Evolutionary conservation across 2,329 filamentous ascomycete genomes (phyloP), one percentile per base, ranked within the genome.

Genomic region (Fusarium chuoi): DNA sequence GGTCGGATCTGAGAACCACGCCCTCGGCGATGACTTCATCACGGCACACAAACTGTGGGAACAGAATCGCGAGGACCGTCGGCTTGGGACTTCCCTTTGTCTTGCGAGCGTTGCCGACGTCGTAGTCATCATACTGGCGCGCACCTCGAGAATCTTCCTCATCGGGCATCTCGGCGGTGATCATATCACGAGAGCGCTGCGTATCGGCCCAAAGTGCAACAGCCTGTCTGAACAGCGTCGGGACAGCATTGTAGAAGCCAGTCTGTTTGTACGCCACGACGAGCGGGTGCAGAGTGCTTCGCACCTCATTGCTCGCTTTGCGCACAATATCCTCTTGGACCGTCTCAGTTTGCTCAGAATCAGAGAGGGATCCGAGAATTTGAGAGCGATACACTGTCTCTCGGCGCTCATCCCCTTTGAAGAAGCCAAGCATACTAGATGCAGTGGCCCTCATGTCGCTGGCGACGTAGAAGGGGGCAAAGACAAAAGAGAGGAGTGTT

Each of bases 381-480:
- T 80, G 79, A 49, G 76, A 78, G 22, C 79, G 76, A 38, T 79
- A 80, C 4, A 79, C 60, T 13, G 76, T 71, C 10, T 77, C 74
- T 18, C 76, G 74, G 4, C 74, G 66, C 26, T 75, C 74, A 10
- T 80, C 77, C 0, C 77, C 77, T 18, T 69, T 70, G 30, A 80
- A 76, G 28, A 80, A 71, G 28, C 64, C 15, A 0, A 80, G 72
- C 24, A 80, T 72, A 22, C 67, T 59, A 0, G 71, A 68, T 1
- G 78, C 76, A 3, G 76, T 56, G 3, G 51, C 41, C 5, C 74
- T 72, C 38, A 60, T 39, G 5, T 74, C 71, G 2, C 52, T 66
- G 1, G 75, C 61, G 6, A 80, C 65, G 52, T 80, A 79, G n/a
- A 81, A 79, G 5, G 79, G 78, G 12, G 75, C 71, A 52, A 81